Evolutionary conservation across 2,329 filamentous ascomycete species (phyloP).

Genomic region (Macrophomina phaseolina): DNA sequence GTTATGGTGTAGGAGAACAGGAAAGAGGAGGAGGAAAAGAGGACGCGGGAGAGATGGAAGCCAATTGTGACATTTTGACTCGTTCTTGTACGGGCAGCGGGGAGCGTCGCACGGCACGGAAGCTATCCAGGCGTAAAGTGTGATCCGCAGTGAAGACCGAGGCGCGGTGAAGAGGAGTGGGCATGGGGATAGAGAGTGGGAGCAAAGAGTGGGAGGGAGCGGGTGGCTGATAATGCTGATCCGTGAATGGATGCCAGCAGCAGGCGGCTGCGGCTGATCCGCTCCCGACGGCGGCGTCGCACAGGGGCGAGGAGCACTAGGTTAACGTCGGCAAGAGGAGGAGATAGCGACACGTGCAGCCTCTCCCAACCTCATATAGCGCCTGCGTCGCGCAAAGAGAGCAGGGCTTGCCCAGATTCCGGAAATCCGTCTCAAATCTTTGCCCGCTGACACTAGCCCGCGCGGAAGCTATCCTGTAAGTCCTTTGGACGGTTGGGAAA

Average conservation of each 20-base stretch:
- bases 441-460: background rate
- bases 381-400: background rate
- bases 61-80: conserved; percentile 6
- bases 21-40: background rate
- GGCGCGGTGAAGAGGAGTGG: conserved; percentile 20
- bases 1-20: background rate
- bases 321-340: conserved; percentile 9
- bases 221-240: conserved; percentile 8
- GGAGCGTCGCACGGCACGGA: background rate
- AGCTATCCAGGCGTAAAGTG: background rate
- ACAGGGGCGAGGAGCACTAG: background rate
- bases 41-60: background rate
- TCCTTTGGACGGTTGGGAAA: background rate
- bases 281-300: background rate
- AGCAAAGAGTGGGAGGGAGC: conserved; percentile 20
- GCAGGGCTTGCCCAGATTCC: background rate
- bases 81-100: conserved; percentile 2
- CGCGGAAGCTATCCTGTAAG: background rate
- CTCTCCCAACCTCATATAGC: conserved; percentile 10
- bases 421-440: background rate
- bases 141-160: background rate
- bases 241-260: conserved; percentile 6
- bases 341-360: conserved; percentile 1
- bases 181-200: conserved; percentile 23
- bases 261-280: conserved; percentile 8